A percentile compares a stretch with the other conserved stretches of the same genome.
These are phyloP conservation scores for Umbilicus rupestris DNA, from an alignment of 164 flowering plant species.

Conservation along the genomic window DNA sequence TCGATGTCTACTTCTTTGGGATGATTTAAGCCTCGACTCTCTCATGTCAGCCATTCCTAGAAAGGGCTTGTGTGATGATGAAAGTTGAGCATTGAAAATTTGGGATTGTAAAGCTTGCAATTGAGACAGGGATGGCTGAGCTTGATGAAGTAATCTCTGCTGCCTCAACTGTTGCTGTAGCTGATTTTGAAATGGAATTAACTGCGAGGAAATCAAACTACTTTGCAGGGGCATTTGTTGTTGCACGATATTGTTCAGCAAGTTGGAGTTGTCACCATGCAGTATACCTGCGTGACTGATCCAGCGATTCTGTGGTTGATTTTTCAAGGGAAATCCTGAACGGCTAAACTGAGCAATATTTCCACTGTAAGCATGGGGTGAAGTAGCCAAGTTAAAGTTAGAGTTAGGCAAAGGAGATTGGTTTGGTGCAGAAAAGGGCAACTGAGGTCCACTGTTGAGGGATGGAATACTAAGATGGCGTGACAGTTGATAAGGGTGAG, in stretches of 20 bases:
- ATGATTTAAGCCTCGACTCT: conserved; percentile 52
- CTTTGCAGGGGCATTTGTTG: conserved; percentile 50
- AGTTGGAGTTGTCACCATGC: conserved; percentile 42
- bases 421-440: conserved; percentile 41
- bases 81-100: conserved; percentile 32
- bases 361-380: conserved; percentile 54
- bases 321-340: conserved; percentile 37
- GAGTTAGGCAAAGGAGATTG: conserved; percentile 41
- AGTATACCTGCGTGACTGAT: conserved; percentile 37
- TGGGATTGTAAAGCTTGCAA: conserved; percentile 55
- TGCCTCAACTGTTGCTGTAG: conserved; percentile 30
- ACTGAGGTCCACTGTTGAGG: conserved; percentile 36
- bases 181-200: not conserved
- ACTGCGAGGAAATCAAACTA: conserved; percentile 23
- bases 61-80: conserved; percentile 29
- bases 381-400: conserved; percentile 40
- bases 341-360: conserved; percentile 33
- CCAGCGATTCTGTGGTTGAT: conserved; percentile 50
- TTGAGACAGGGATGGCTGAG: conserved; percentile 52
- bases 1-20: conserved; percentile 50
- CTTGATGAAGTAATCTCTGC: conserved; percentile 46
- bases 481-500: conserved; percentile 37
- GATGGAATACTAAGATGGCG: conserved; percentile 29
- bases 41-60: conserved; percentile 39
- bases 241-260: conserved; percentile 39